phyloP scores from a whole-genome alignment of 2,329 filamentous ascomycete genomes.

The Acephala macrosclerotiorum region DNA sequence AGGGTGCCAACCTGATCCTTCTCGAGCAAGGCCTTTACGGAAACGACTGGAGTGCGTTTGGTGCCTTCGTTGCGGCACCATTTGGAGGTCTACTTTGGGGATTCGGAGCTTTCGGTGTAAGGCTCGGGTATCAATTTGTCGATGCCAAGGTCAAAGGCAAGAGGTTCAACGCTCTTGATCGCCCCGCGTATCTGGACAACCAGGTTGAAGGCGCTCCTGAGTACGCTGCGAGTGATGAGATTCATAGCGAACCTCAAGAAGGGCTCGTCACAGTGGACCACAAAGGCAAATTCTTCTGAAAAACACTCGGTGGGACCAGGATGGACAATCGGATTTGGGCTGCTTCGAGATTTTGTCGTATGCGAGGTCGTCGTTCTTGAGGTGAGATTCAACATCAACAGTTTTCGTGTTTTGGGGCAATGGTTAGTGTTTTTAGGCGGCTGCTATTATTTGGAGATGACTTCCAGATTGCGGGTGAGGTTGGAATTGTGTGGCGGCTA shows the following conservation, averaged over 20 bases:
- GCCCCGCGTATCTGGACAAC: constrained; percentile 47
- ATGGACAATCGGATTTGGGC: not conserved
- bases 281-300: constrained; percentile 44
- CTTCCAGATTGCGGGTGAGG: no score
- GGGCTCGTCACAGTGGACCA: constrained; percentile 39
- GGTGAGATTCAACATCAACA: not conserved
- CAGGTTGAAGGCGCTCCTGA: constrained; percentile 42
- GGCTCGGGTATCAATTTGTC: constrained; percentile 65
- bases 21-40: constrained; percentile 77
- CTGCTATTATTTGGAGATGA: no score
- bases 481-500: no score
- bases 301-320: not conserved
- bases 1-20: constrained; percentile 73
- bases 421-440: no score
- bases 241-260: constrained; percentile 30
- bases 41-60: constrained; percentile 83
- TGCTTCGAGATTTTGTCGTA: not conserved
- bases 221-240: constrained; percentile 36
- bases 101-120: constrained; percentile 64
- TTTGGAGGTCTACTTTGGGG: constrained; percentile 78
- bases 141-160: constrained; percentile 63
- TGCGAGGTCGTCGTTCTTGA: not conserved
- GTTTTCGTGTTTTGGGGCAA: not conserved
- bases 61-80: constrained; percentile 82
- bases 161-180: constrained; percentile 73